Evolutionary conservation across 306 rosid species (phyloP).

Genomic region (Hylodesmum podocarpum): DNA sequence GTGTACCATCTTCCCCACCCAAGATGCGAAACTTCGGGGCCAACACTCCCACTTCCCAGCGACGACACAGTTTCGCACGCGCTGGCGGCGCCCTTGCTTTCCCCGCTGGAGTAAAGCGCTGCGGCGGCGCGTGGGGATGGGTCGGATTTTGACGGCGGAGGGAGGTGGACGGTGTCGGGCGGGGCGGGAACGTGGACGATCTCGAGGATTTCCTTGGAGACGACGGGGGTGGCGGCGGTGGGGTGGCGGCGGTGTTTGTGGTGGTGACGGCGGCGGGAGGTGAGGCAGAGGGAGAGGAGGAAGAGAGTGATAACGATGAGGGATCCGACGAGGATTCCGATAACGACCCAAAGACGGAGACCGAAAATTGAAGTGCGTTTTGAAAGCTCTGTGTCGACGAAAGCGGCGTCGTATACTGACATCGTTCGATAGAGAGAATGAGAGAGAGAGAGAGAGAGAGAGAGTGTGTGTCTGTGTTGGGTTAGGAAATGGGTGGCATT

Average conservation of each 20-base stretch:
- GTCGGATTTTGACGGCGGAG: conserved; percentile 55
- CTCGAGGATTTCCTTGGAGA: conserved; percentile 85
- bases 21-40: conserved; percentile 92
- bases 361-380: conserved; percentile 88
- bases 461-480: not conserved
- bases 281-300: conserved; percentile 88
- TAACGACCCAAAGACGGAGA: conserved; percentile 88
- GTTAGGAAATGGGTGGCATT: conserved; percentile 28
- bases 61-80: conserved; percentile 57
- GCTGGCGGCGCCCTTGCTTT: conserved; percentile 56
- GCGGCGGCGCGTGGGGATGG: not conserved
- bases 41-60: conserved; percentile 57
- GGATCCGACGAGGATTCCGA: conserved; percentile 86
- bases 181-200: conserved; percentile 41
- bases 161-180: conserved; percentile 60
- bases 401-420: conserved; percentile 85
- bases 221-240: conserved; percentile 39
- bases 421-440: conserved; percentile 31
- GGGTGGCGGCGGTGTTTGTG: not conserved
- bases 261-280: conserved; percentile 61
- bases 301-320: conserved; percentile 74
- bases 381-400: conserved; percentile 71
- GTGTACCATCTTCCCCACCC: conserved; percentile 99
- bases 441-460: no score
- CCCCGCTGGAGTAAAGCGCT: conserved; percentile 56